Base-by-base conservation (phyloP, 176 grass and related monocot species). In the Eragrostis curvula region DNA sequence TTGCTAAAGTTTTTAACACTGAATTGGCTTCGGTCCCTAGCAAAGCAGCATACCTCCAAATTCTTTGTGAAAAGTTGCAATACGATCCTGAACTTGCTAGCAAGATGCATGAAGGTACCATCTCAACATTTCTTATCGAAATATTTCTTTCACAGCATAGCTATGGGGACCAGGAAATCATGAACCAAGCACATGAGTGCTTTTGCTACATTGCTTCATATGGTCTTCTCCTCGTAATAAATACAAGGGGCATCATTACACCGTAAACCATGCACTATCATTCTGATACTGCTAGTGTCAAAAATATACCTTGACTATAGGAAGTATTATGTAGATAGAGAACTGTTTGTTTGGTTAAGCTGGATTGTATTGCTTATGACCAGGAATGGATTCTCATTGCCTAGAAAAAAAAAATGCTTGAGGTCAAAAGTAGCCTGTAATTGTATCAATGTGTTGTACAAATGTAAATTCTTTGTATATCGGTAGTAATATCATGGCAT, bases 41-140 rank as follows among this genome's bases (percentile, higher is more conserved):
- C 91, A 99, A 99, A 92, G 96, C 96, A 44, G 73, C 89, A 6
- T 96, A 85, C 77, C 96, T 99, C 87, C 93, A 99, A 91, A 92
- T 90, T 87, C 83, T 99, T 43, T 99, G 96, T 32, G 96, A 91
- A 88, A 94, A 96, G 68, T 82, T 99, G 45, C 89, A 88, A 24
- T 96, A 96, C 86, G 91, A 99, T 83, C 93, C 96, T 70, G 89
- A 91, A 81, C 83, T 86, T 51, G 96, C 96, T 67, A 96, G 93
- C 80, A 96, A 88, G 89, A 88, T 99, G 81, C 96, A 99, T 90
- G 87, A 92, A 99, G 96, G 96, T 97, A 83, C 57, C 36, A 79
- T 61, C 73, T 91, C 12, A n/a, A 59, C n/a, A 30, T 75, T 45
- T 61, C 28, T 79, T 84, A 28, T 65, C 57, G 59, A 14, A 41